Conservation (phyloP, 306 rosid species). For the Quercus berberidifolia region DNA sequence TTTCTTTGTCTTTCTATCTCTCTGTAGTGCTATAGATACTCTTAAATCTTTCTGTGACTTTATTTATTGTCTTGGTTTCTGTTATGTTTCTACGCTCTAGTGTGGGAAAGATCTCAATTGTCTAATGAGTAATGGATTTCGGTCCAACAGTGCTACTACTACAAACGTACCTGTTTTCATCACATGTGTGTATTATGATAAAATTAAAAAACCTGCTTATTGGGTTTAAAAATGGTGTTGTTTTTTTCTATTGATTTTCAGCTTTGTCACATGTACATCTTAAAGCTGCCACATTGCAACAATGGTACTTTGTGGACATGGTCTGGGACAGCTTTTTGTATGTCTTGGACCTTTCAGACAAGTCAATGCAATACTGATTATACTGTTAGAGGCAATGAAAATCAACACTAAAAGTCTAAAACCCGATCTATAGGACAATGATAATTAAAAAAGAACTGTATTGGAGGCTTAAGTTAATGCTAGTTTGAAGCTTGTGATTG, state of each 20-base stretch:
- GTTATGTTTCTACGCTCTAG: constrained; percentile 11
- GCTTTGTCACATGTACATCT: constrained; percentile 21
- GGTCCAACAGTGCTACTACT: constrained; percentile 15
- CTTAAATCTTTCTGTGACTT: constrained; percentile 1
- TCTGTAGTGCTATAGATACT: not conserved
- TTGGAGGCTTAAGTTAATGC: not conserved
- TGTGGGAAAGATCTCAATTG: constrained; percentile 31
- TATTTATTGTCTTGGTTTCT: constrained; percentile 22
- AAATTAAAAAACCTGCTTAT: not conserved
- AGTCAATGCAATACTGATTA: constrained; percentile 18
- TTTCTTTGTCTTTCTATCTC: not conserved
- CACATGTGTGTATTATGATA: not conserved
- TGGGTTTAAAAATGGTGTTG: constrained; percentile 1
- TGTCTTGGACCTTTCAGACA: constrained; percentile 31
- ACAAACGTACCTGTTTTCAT: not conserved
- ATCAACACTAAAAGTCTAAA: not conserved
- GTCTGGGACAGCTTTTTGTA: constrained; percentile 25
- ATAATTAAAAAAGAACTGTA: not conserved
- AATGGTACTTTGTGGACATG: constrained; percentile 9
- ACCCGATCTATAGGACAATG: not conserved
- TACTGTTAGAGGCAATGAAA: constrained; percentile 6
- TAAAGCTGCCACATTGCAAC: constrained; percentile 25
- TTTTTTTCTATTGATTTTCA: not conserved
- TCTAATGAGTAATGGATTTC: constrained; percentile 24
- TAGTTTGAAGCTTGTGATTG: not conserved